These are phyloP conservation scores for Auricularia sp. DNA, from an alignment of 768 basidiomycete species.

Conservation along the genomic window DNA sequence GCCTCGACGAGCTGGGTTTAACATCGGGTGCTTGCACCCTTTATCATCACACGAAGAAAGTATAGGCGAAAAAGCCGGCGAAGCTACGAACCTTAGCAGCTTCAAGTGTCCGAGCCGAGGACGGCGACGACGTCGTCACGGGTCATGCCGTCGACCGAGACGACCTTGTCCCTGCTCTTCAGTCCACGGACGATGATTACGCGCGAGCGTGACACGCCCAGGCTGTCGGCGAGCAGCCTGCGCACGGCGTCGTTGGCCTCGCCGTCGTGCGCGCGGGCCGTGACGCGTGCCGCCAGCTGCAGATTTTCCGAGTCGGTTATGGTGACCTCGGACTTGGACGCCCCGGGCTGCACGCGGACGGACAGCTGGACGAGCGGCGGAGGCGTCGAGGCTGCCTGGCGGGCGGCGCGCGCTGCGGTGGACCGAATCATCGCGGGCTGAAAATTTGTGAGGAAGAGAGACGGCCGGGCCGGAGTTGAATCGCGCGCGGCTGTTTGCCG, in stretches of 20 bases:
- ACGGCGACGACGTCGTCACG: not conserved
- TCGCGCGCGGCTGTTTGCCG: not conserved
- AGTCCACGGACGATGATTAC: not conserved
- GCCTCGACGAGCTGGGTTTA: conserved; percentile 1
- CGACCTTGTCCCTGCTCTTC: not conserved
- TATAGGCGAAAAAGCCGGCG: not conserved
- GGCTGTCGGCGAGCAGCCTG: not conserved
- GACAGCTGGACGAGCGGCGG: not conserved
- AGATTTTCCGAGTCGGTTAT: not conserved
- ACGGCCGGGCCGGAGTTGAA: not conserved
- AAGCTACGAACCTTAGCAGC: not conserved
- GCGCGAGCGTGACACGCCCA: not conserved
- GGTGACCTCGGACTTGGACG: not conserved
- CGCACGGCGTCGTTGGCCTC: not conserved
- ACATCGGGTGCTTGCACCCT: conserved; percentile 1
- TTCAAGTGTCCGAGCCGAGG: not conserved
- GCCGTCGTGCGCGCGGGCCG: not conserved
- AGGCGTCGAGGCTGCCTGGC: not conserved
- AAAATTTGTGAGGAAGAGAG: not conserved
- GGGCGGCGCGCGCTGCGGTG: not conserved
- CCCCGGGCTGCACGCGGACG: not conserved
- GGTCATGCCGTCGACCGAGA: not conserved
- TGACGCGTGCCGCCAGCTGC: not conserved
- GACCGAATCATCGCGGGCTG: not conserved
- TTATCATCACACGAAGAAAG: not conserved